A percentile compares a stretch with the other conserved stretches of the same genome.
phyloP scores from a whole-genome alignment of 495 filamentous ascomycete genomes.

The Penicillium soppii region DNA sequence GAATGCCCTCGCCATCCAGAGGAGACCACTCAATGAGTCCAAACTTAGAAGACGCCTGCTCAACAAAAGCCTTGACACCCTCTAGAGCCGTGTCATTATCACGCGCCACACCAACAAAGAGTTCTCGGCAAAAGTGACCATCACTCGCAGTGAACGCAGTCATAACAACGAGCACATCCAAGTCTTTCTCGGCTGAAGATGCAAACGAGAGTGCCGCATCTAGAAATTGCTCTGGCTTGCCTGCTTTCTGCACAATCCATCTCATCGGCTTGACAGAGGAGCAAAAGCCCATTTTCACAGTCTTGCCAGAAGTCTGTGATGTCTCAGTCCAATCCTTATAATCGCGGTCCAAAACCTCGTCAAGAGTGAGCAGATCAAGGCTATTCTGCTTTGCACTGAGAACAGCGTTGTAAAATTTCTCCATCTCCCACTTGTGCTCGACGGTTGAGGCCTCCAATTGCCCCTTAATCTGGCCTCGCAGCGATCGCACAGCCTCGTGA shows the following conservation, averaged over 20 bases:
- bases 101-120: slow-evolving; percentile 64
- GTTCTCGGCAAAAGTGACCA: slow-evolving; percentile 62
- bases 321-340: slow-evolving; percentile 85
- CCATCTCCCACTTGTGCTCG: slow-evolving; percentile 38
- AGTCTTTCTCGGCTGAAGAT: slow-evolving; percentile 36
- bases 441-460: slow-evolving; percentile 16
- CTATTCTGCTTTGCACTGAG: slow-evolving; percentile 66
- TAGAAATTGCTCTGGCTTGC: slow-evolving; percentile 40
- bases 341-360: slow-evolving; percentile 82
- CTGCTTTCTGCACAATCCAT: slow-evolving; percentile 60
- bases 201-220: slow-evolving; percentile 55
- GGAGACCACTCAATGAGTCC: slow-evolving; percentile 55
- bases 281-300: slow-evolving; percentile 68
- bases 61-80: slow-evolving; percentile 54
- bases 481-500: slow-evolving; percentile 58
- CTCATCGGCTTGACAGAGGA: slow-evolving; percentile 66
- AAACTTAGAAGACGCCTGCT: slow-evolving; percentile 45
- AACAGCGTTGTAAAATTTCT: slow-evolving; percentile 62
- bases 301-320: slow-evolving; percentile 17
- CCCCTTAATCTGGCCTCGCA: slow-evolving; percentile 53
- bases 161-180: slow-evolving; percentile 76
- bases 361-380: slow-evolving; percentile 61
- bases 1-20: slow-evolving; percentile 41
- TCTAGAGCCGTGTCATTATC: slow-evolving; percentile 40
- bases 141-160: slow-evolving; percentile 58